Evolutionary conservation across 495 filamentous ascomycete genomes (phyloP).

Genomic region (Hypoxylon rickii): DNA sequence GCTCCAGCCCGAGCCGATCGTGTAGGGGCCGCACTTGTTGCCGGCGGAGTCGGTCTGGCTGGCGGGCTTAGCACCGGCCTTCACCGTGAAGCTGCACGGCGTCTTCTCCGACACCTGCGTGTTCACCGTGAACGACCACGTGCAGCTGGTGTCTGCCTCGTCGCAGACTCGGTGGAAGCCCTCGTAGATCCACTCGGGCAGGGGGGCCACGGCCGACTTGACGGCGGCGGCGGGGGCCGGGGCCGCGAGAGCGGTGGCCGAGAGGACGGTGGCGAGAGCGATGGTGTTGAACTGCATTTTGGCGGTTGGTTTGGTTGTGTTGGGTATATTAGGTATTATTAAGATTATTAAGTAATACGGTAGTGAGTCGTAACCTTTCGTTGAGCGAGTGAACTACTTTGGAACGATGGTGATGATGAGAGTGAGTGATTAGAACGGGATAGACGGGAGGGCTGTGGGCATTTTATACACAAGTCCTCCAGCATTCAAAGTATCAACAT

Average conservation of each 20-base stretch:
- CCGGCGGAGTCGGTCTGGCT: slow-evolving; percentile 41
- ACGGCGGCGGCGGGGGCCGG: slow-evolving; percentile 9
- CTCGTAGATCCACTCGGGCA: slow-evolving; percentile 43
- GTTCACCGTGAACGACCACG: slow-evolving; percentile 50
- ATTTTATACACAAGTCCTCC: slow-evolving; percentile 26
- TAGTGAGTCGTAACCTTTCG: neutral
- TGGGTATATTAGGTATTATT: slow-evolving; percentile 11
- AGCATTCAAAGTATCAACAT: no score
- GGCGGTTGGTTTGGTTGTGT: slow-evolving; percentile 21
- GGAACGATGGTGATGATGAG: slow-evolving; percentile 11
- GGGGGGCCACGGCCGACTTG: slow-evolving; percentile 39
- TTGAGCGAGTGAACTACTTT: slow-evolving; percentile 16
- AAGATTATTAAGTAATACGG: slow-evolving; percentile 15
- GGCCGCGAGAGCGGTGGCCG: slow-evolving; percentile 43
- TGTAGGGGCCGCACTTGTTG: slow-evolving; percentile 45
- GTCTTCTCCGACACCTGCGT: slow-evolving; percentile 34
- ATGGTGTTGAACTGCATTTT: slow-evolving; percentile 51
- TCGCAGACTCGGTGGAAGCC: slow-evolving; percentile 50
- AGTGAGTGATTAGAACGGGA: neutral
- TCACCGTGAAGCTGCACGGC: slow-evolving; percentile 44
- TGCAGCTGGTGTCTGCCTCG: slow-evolving; percentile 45
- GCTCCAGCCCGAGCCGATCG: slow-evolving; percentile 52
- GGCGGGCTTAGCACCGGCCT: slow-evolving; percentile 33
- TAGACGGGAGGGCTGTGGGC: slow-evolving; percentile 2
- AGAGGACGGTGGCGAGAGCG: slow-evolving; percentile 39